Conservation (phyloP, 495 filamentous ascomycete genomes). For the Daldinia concentrica region DNA sequence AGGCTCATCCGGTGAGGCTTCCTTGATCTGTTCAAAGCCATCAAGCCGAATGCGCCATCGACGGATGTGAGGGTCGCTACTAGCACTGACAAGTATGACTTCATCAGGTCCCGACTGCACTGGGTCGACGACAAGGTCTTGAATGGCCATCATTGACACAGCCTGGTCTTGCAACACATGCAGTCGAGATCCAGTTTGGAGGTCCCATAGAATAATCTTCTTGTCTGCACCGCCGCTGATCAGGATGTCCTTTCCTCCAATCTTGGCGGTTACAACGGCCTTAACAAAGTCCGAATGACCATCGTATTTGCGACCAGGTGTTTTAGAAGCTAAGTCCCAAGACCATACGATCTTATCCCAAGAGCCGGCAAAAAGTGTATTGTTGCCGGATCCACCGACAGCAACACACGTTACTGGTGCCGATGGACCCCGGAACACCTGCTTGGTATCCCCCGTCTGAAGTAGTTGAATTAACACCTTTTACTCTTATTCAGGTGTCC, state of each 20-base stretch:
- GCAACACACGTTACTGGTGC: conserved; percentile 83
- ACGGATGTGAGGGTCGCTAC: conserved; percentile 85
- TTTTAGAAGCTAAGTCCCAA: conserved; percentile 70
- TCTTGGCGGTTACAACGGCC: conserved; percentile 65
- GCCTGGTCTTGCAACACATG: conserved; percentile 72
- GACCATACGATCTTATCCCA: conserved; percentile 95
- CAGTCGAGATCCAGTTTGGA: conserved; percentile 69
- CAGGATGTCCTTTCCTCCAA: conserved; percentile 70
- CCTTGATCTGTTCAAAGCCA: conserved; percentile 58
- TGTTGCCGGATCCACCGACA: conserved; percentile 64
- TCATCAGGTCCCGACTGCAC: conserved; percentile 56
- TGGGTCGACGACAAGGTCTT: conserved; percentile 79
- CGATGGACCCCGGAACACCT: conserved; percentile 74
- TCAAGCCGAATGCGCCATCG: conserved; percentile 67
- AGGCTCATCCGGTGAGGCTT: conserved; percentile 48
- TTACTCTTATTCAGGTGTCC: not conserved
- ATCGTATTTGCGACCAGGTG: conserved; percentile 65
- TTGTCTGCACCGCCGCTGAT: conserved; percentile 89
- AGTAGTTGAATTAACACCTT: conserved; percentile 5
- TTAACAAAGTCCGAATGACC: conserved; percentile 95
- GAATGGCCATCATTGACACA: conserved; percentile 77
- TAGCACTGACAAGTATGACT: conserved; percentile 75
- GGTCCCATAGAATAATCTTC: conserved; percentile 84
- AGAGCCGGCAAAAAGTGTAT: conserved; percentile 80
- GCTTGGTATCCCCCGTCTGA: conserved; percentile 48